phyloP scores from a whole-genome alignment of 805 yeast species.

The Candida piceae region DNA sequence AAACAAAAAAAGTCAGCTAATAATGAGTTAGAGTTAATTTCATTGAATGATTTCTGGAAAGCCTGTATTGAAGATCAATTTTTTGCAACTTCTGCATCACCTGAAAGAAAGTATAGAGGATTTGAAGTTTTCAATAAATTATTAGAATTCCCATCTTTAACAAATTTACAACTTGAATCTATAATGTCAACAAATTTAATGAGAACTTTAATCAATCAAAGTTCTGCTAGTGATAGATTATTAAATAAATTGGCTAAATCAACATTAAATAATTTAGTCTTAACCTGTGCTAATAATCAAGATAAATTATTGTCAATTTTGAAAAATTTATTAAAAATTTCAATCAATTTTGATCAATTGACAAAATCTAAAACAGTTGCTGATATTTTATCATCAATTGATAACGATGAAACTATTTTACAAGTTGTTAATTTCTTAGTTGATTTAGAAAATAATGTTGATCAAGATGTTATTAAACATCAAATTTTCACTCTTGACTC shows the following conservation, averaged over 20 bases:
- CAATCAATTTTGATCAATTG: conserved; percentile 67
- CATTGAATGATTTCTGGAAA: conserved; percentile 70
- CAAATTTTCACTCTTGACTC: conserved; percentile 24
- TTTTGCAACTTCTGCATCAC: conserved; percentile 70
- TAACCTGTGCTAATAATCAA: conserved; percentile 33
- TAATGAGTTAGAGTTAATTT: conserved; percentile 22
- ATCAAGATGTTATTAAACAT: conserved; percentile 18
- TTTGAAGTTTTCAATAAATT: conserved; percentile 62
- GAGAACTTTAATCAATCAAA: conserved; percentile 72
- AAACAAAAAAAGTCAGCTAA: conserved; percentile 28
- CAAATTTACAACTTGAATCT: conserved; percentile 11
- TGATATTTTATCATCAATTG: conserved; percentile 29
- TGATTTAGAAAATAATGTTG: conserved; percentile 11
- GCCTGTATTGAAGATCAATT: conserved; percentile 73
- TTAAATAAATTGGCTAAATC: conserved; percentile 62
- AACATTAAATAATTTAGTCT: conserved; percentile 40
- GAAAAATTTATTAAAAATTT: conserved; percentile 41
- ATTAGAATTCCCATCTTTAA: conserved; percentile 25
- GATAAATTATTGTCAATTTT: conserved; percentile 26
- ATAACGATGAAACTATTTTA: conserved; percentile 7
- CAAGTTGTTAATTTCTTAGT: conserved; percentile 11
- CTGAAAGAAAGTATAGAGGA: conserved; percentile 85
- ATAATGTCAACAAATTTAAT: conserved; percentile 61
- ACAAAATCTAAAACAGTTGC: conserved; percentile 69
- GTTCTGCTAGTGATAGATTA: conserved; percentile 58